Conservation (phyloP, 2,329 filamentous ascomycete genomes). For the Bipolaris gigantea region DNA sequence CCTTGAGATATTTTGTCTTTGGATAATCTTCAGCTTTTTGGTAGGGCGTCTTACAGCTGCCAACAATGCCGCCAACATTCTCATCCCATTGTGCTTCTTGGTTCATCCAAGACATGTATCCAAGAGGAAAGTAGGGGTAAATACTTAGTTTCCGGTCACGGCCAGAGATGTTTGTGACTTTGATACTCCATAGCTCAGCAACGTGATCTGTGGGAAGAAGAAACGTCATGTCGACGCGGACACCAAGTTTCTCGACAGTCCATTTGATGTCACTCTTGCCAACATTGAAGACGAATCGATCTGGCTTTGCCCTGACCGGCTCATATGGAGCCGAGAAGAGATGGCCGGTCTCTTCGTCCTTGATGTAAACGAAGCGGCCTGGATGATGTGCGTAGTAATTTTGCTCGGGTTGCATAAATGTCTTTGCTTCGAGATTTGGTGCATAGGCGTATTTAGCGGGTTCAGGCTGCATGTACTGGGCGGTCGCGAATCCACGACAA, state of each 20-base stretch:
- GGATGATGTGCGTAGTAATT: constrained; percentile 63
- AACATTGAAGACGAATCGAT: constrained; percentile 57
- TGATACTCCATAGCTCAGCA: constrained; percentile 59
- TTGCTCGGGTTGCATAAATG: constrained; percentile 64
- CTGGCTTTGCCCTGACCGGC: constrained; percentile 54
- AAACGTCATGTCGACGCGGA: constrained; percentile 57
- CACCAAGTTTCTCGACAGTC: constrained; percentile 55
- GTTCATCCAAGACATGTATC: constrained; percentile 67
- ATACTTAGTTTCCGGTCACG: constrained; percentile 54
- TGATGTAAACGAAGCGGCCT: constrained; percentile 62
- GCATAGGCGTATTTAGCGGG: constrained; percentile 63
- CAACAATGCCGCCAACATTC: constrained; percentile 55
- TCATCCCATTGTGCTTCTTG: constrained; percentile 57
- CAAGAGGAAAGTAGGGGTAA: constrained; percentile 61
- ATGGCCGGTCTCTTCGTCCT: constrained; percentile 56
- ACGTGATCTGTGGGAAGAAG: constrained; percentile 58
- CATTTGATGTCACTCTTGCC: constrained; percentile 60
- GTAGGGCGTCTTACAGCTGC: constrained; percentile 59
- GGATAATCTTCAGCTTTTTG: constrained; percentile 61
- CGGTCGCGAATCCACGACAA: constrained; percentile 61
- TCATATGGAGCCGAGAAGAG: constrained; percentile 61
- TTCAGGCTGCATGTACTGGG: constrained; percentile 64
- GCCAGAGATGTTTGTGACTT: constrained; percentile 54
- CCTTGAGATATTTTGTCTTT: constrained; percentile 60
- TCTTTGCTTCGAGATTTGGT: constrained; percentile 60